phyloP scores from a whole-genome alignment of 2,329 filamentous ascomycete genomes.

The Rasamsonia emersonii region DNA sequence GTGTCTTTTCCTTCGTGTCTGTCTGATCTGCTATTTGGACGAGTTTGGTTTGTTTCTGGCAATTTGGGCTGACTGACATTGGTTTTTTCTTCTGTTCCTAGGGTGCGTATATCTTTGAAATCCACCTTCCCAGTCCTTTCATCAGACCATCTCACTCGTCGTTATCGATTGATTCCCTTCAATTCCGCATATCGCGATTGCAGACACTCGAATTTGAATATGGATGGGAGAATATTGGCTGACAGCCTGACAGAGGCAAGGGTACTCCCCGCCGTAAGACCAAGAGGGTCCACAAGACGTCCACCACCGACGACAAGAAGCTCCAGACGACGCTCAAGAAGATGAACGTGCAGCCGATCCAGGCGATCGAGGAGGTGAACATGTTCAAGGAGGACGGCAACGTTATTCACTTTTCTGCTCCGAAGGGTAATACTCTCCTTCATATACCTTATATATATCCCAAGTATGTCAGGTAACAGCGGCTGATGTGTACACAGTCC shows the following conservation, averaged over 20 bases:
- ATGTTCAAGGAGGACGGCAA: slow-evolving; percentile 99
- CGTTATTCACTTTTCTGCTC: slow-evolving; percentile 97
- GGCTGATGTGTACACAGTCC: slow-evolving; percentile 52
- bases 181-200: no score
- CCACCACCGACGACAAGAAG: slow-evolving; percentile 98
- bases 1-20: no score
- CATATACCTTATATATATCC: slow-evolving; percentile 3
- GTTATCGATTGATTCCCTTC: no score
- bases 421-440: slow-evolving; percentile 65
- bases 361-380: slow-evolving; percentile 99
- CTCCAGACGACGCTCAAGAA: slow-evolving; percentile 96
- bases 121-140: no score
- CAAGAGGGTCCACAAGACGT: slow-evolving; percentile 93
- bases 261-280: slow-evolving; percentile 95
- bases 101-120: no score
- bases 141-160: no score
- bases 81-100: no score
- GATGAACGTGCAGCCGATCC: slow-evolving; percentile 98
- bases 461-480: slow-evolving; percentile 2
- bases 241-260: slow-evolving; percentile 63
- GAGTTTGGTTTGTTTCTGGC: no score
- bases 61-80: no score
- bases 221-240: slow-evolving; percentile 3
- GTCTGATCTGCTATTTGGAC: no score
- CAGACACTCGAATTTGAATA: no score